Base-by-base conservation (phyloP, 305 asterid species). In the Fraxinus xanthoxyloides region DNA sequence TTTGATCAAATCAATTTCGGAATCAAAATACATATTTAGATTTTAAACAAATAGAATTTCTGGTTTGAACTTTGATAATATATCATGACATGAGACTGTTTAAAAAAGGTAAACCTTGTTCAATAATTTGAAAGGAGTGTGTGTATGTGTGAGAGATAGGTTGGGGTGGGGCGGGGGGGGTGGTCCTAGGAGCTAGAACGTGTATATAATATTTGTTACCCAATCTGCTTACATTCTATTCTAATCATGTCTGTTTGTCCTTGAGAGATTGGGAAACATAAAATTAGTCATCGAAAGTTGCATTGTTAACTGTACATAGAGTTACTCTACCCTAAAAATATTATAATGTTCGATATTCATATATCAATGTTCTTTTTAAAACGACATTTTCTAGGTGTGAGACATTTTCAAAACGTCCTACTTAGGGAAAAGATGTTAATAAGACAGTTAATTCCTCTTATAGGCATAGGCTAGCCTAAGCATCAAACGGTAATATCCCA, bases 181-280 rank as follows among this genome's bases (percentile, higher is more conserved):
- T 5, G n/a, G 48, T 4, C 1, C 1, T 10, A 10, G 54, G n/a
- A 17, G 12, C 19, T 13, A 0, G 56, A 63, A 24, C 9, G 12
- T 0, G 24, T 63, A 10, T 24, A 63, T 19, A 7, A 6, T 24
- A 21, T 63, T 69, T 89, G 92, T 89, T 76, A 82, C 92, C 90
- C 76, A 82, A 34, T 38, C 0, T 75, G 77, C 86, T 77, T 79
- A 82, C 90, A 91, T 83, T 88, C 76, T 83, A 77, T 70, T 85
- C 81, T 51, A 83, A 67, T 85, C 85, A 46, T 82, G 82, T 81
- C 77, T 77, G 34, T 61, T 76, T 85, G 90, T 84, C 85, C 82
- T 5, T 21, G 0, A 26, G 30, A 5, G 65, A 15, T 54, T 54
- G 19, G 7, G 26, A 54, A 13, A 46, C n/a, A 46, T 46, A 46